phyloP scores from a whole-genome alignment of 306 rosid genomes.

The Mimosa pudica region DNA sequence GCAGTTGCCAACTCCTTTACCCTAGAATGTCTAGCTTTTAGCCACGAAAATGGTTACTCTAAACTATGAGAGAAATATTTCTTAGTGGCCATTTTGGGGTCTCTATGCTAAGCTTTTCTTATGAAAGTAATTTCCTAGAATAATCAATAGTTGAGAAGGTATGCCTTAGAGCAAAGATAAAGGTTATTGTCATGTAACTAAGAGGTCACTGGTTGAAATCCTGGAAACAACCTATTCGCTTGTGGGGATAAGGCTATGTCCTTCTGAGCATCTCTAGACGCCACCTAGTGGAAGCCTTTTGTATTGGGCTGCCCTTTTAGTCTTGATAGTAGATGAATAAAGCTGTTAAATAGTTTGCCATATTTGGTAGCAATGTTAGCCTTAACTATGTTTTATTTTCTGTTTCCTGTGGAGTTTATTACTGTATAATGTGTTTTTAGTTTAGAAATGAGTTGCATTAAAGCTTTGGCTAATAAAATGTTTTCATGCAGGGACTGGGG shows the following conservation, averaged over 20 bases:
- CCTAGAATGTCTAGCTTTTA: background rate
- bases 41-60: background rate
- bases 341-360: background rate
- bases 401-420: background rate
- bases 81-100: background rate
- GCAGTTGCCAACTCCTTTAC: constrained; percentile 6
- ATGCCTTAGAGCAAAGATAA: too few species aligned
- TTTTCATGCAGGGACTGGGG: constrained; percentile 93
- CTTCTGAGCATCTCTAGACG: too few species aligned
- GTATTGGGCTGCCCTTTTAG: background rate
- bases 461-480: constrained; percentile 5
- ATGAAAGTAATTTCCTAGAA: constrained; percentile 3
- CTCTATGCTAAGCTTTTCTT: background rate
- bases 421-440: constrained; percentile 13
- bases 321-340: constrained; percentile 1
- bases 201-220: too few species aligned
- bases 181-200: too few species aligned
- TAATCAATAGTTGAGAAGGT: background rate
- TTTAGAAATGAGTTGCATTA: constrained; percentile 6
- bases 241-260: too few species aligned
- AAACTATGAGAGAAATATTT: background rate
- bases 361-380: background rate
- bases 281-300: too few species aligned
- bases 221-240: too few species aligned
- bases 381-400: background rate